Evolutionary conservation across 2,329 filamentous ascomycete species (phyloP), one percentile per base, ranked within the genome.

Genomic region (Didymosphaeria variabile): DNA sequence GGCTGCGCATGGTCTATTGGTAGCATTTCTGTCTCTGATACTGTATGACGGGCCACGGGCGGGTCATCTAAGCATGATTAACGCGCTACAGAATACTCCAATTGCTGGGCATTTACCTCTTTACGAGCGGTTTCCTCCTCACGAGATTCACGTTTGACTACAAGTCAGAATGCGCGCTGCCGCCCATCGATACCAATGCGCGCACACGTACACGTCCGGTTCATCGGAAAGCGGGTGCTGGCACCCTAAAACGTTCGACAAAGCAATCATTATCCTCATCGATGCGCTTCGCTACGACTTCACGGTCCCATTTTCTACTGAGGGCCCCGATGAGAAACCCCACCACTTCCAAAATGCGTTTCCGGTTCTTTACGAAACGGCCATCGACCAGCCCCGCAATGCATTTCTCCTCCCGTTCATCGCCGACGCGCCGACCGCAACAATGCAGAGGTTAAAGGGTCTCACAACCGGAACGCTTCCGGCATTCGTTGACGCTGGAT

Each of bases 261-360:
- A 94, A 76, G 94, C 94, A 12, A 89, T 99, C 50, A 86, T 99
- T 26, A 87, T 99, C 58, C 82, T 99, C 54, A 91, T 99, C 60
- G 95, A 99, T 78, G 95, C 95, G 56, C 85, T 99, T 60, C 90
- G 95, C 62, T 99, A 99, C 80, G 95, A 99, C 79, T 99, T 99
- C 71, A 96, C 94, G 0, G 88, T 98, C 12, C 95, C 95, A 0
- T 90, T 91, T 62, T 80, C 83, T 47, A 81, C 86, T 59, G 79
- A 84, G 68, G 82, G 81, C 36, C 72, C 79, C 53, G 80, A 84
- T 51, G 79, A 84, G 36, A 68, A 76, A 45, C 80, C 84, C 13
- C 86, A 87, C 63, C 81, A 90, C 62, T 99, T 92, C 77, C 94
- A 97, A 79, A 91, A 99, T 76, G 91, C 93, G 6, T 86, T 99